Evolutionary conservation across 495 filamentous ascomycete genomes (phyloP).

Genomic region (Ramalina intermedia): DNA sequence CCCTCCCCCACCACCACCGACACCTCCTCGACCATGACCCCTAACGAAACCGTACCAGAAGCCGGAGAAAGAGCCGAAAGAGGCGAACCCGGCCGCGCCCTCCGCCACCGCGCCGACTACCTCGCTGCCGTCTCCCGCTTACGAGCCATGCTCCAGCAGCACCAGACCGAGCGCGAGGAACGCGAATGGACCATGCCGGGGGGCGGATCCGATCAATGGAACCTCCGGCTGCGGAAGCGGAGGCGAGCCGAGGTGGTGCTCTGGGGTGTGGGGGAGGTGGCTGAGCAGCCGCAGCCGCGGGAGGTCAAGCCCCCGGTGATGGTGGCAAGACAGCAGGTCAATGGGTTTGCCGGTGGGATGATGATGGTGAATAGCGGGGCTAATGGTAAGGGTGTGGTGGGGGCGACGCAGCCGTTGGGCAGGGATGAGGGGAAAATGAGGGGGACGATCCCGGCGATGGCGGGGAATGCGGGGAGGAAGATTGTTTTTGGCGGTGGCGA

Average conservation of each 20-base stretch:
- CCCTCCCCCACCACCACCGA: background rate
- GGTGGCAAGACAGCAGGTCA: too few relatives aligned
- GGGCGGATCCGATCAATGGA: constrained; percentile 22
- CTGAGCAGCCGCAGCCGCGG: constrained; percentile 14
- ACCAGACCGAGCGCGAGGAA: constrained; percentile 21
- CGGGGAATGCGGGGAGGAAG: constrained; percentile 10
- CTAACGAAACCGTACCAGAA: constrained; percentile 17
- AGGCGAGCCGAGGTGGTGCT: constrained; percentile 32
- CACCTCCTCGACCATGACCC: constrained; percentile 12
- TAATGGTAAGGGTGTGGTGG: background rate
- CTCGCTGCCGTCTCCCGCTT: constrained; percentile 37
- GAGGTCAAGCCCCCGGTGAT: background rate
- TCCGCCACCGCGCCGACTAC: constrained; percentile 35
- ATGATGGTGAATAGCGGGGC: background rate
- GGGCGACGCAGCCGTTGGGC: background rate
- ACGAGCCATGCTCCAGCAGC: constrained; percentile 19
- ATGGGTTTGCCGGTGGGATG: background rate
- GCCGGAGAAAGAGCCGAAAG: constrained; percentile 21
- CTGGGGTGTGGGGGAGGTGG: constrained; percentile 25
- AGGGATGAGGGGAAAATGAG: background rate
- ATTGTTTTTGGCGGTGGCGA: constrained; percentile 7
- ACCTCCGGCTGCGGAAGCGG: constrained; percentile 27
- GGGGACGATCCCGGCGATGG: constrained; percentile 1
- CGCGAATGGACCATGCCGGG: constrained; percentile 21
- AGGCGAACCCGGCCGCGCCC: constrained; percentile 7